Evolutionary conservation across 163 green algal genomes (phyloP).

Genomic region (Chlamydomonas reinhardtii): DNA sequence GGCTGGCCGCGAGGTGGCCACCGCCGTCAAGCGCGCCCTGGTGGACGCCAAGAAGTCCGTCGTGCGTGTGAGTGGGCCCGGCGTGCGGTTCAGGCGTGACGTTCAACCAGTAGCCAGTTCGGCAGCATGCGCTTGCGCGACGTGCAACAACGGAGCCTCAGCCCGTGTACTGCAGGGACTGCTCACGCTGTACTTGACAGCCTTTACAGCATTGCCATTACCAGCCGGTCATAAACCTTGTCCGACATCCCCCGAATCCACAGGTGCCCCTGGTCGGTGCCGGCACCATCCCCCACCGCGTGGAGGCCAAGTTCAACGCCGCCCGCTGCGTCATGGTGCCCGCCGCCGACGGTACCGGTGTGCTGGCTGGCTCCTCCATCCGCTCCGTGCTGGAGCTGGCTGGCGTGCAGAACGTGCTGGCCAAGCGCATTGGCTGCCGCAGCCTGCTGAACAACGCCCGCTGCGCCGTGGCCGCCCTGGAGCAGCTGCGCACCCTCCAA

Average conservation of each 20-base stretch:
- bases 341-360: constrained; percentile 92
- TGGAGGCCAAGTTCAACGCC: constrained; percentile 86
- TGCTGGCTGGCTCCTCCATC: constrained; percentile 89
- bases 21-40: constrained; percentile 80
- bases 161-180: too few species aligned
- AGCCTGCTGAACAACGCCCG: constrained; percentile 96
- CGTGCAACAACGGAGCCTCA: too few species aligned
- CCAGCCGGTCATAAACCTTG: too few species aligned
- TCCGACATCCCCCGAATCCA: too few species aligned
- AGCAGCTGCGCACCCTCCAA: constrained; percentile 83
- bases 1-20: constrained; percentile 89
- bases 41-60: constrained; percentile 87
- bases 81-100: too few species aligned
- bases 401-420: constrained; percentile 94
- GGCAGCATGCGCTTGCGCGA: too few species aligned
- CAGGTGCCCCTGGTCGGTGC: constrained; percentile 73
- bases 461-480: constrained; percentile 88
- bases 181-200: too few species aligned
- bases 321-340: constrained; percentile 92
- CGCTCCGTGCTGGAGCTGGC: constrained; percentile 95
- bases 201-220: too few species aligned
- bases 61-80: constrained; percentile 32
- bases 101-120: too few species aligned
- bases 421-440: constrained; percentile 92
- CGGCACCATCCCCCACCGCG: constrained; percentile 86